These are phyloP conservation scores for Aspergillus affinis DNA, from an alignment of 495 filamentous ascomycete species.

Conservation along the genomic window DNA sequence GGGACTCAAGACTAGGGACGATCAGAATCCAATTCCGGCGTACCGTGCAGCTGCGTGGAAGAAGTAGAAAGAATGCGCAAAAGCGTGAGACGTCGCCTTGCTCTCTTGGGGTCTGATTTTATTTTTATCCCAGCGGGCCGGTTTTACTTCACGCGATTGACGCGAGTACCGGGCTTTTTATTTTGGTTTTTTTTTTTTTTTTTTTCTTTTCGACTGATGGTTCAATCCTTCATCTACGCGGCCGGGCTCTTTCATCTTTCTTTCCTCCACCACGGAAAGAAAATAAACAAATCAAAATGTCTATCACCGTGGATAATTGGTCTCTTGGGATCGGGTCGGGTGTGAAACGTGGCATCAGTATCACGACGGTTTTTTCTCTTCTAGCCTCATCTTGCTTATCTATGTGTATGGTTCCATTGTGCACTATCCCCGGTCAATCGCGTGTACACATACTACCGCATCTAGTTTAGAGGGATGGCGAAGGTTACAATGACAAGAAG, in stretches of 20 bases:
- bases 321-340: too few species aligned
- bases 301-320: not conserved
- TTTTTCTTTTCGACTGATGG: too few species aligned
- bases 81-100: not conserved
- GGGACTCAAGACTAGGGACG: not conserved
- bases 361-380: not conserved
- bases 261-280: not conserved
- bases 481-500: not conserved
- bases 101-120: not conserved
- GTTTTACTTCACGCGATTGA: constrained; percentile 7
- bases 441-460: constrained; percentile 13
- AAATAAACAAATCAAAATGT: not conserved
- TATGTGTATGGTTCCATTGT: not conserved
- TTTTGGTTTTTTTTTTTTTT: too few species aligned
- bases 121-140: not conserved
- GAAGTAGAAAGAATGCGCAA: too few species aligned
- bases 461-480: not conserved
- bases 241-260: not conserved
- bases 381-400: constrained; percentile 2
- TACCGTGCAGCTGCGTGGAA: not conserved
- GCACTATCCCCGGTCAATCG: constrained; percentile 1
- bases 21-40: constrained; percentile 6
- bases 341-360: constrained; percentile 11
- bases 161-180: constrained; percentile 8
- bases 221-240: too few species aligned